Percentiles rank a stretch among this genome's conserved stretches.
phyloP scores from a whole-genome alignment of 2,329 filamentous ascomycete genomes.

The Claviceps maximensis region DNA sequence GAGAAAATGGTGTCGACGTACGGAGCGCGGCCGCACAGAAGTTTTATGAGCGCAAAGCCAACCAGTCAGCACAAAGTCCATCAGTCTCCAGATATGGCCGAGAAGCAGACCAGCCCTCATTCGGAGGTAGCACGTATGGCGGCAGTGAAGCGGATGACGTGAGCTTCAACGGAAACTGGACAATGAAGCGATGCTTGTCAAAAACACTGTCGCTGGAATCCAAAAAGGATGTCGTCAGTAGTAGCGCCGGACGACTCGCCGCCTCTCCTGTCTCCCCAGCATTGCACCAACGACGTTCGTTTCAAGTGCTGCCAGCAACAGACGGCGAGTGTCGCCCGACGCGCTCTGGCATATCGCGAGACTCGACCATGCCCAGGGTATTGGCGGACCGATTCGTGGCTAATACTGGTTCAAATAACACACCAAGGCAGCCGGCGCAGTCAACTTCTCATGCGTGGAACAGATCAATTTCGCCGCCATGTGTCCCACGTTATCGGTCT shows the following conservation, averaged over 20 bases:
- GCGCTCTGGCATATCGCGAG: neutral
- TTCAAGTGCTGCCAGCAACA: neutral
- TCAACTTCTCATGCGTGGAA: neutral
- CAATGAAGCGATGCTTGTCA: neutral
- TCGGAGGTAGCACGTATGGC: neutral
- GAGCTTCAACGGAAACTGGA: neutral
- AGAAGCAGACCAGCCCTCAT: neutral
- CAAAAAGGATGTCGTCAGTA: neutral
- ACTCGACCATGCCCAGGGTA: neutral
- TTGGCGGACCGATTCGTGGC: neutral
- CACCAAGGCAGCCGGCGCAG: neutral
- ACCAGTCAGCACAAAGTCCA: neutral
- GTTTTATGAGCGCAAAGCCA: constrained; percentile 14
- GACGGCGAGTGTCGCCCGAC: neutral
- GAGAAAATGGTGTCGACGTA: constrained; percentile 20
- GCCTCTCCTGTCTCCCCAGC: neutral
- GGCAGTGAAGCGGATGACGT: constrained; percentile 2
- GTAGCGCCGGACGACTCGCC: neutral
- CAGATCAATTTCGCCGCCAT: constrained; percentile 7
- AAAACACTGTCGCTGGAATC: neutral
- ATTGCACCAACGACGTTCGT: neutral
- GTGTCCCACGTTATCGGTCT: constrained; percentile 6
- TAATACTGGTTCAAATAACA: neutral
- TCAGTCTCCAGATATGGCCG: neutral
- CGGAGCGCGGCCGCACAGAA: constrained; percentile 19